Percentiles rank a stretch among this genome's conserved stretches.
Evolutionary conservation across 2,329 filamentous ascomycete genomes (phyloP).

Genomic region (Scytalidium lignicola): DNA sequence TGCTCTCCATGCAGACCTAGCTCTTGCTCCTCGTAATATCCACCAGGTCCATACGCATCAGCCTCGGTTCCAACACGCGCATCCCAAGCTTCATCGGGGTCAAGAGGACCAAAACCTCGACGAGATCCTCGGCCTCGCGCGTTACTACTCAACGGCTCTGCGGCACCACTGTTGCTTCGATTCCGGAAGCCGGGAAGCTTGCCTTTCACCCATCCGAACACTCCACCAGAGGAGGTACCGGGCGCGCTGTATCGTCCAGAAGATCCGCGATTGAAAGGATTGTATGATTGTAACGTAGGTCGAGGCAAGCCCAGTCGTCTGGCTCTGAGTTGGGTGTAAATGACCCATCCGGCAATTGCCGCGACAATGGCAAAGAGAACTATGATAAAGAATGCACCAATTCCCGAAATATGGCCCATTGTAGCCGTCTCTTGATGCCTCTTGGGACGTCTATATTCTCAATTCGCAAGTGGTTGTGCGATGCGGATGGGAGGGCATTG

Average conservation of each 20-base stretch:
- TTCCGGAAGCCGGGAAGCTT: constrained; percentile 59
- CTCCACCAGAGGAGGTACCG: constrained; percentile 51
- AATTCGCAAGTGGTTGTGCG: background rate
- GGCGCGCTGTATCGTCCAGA: constrained; percentile 34
- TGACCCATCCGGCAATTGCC: constrained; percentile 59
- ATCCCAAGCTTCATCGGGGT: constrained; percentile 86
- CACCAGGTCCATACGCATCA: constrained; percentile 52
- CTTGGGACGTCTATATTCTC: background rate
- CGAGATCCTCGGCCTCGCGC: constrained; percentile 36
- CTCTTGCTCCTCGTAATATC: constrained; percentile 75
- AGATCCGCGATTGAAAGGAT: constrained; percentile 53
- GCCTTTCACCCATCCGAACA: constrained; percentile 69
- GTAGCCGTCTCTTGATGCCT: constrained; percentile 12
- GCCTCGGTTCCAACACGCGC: constrained; percentile 70
- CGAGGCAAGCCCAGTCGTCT: constrained; percentile 70
- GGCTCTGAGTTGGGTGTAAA: constrained; percentile 68
- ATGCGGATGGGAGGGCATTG: background rate
- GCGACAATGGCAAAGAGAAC: constrained; percentile 57
- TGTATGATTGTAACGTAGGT: constrained; percentile 61
- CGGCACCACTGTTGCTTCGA: constrained; percentile 61
- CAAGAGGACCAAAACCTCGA: constrained; percentile 61
- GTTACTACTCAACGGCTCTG: constrained; percentile 40
- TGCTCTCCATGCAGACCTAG: constrained; percentile 44
- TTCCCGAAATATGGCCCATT: constrained; percentile 56
- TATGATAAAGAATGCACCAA: constrained; percentile 69